phyloP scores from a whole-genome alignment of 192 early-diverging fungal species.

The Funneliformis mosseae region DNA sequence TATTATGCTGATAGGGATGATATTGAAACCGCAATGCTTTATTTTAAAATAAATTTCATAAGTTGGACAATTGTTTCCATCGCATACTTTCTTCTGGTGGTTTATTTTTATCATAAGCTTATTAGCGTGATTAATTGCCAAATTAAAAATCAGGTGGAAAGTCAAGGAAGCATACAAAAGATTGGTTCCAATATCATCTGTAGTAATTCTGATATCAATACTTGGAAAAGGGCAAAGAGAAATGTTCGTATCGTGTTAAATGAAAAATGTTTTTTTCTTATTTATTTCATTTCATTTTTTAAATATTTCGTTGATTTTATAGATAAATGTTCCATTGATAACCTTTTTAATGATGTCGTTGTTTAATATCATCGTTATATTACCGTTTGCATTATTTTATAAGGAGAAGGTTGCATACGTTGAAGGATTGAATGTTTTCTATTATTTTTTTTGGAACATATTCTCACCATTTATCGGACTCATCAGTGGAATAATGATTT shows the following conservation, averaged over 20 bases:
- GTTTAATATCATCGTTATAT: neutral
- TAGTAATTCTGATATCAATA: neutral
- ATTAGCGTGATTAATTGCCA: neutral
- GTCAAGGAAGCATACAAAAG: neutral
- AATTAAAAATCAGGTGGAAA: neutral
- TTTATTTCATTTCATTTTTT: neutral
- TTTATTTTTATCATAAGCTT: neutral
- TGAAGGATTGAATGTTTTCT: neutral
- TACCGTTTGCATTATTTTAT: neutral
- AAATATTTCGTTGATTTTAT: neutral
- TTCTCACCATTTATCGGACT: neutral
- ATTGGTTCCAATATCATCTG: neutral
- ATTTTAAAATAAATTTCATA: neutral
- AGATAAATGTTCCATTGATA: neutral
- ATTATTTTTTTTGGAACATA: neutral
- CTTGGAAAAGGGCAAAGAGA: neutral
- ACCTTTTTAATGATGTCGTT: neutral
- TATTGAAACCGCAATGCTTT: neutral
- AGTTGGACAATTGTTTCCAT: neutral
- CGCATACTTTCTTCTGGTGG: neutral
- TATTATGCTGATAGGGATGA: neutral
- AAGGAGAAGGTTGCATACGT: neutral
- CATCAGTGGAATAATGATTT: neutral
- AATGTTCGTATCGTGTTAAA: neutral
- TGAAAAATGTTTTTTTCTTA: too few species aligned